Base-by-base conservation (phyloP, 2,329 filamentous ascomycete genomes). In the Fusarium sacchari region DNA sequence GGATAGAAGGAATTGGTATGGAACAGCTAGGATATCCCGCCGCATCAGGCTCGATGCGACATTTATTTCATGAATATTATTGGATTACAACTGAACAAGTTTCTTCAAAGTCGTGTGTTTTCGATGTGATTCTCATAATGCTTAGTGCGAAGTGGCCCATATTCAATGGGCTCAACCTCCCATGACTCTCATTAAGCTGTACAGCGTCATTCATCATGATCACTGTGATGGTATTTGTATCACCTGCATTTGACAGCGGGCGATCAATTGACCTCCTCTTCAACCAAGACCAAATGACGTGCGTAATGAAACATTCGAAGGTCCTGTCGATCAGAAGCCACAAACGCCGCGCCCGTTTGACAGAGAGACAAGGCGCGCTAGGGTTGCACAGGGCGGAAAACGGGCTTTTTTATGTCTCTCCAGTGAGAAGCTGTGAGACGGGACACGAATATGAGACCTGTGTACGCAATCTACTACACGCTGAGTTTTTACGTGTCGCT, bases 361-460 rank as follows among this genome's bases (percentile, higher is more conserved):
- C 26, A 49, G 46, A 65, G 18, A 69, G 58, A 58, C 65, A 65
- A 65, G 50, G 59, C 44, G 44, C 30, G 22, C 24, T 26, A 40
- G 3, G 34, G 40, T 70, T 32, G 42, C 46, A 73, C 65, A 60
- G 42, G 34, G 43, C 7, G 39, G 37, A 40, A 60, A 55, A 47
- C 63, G 40, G 46, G 53, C 30, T 50, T 43, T 61, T 67, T 20
- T 13, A 49, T 67, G 53, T 53, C 28, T 67, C 32, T 42, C 42
- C 14, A 37, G 13, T 22, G n/a, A 36, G 24, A 42, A 17, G 42
- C n/a, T 63, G 70, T 63, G 57, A 39, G 69, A 73, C 66, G 57
- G 60, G 42, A 49, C 46, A 73, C 65, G 66, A 67, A 60, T 63
- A 34, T 71, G 66, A 73, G 66, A 73, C 70, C 36, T 60, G 47